Conservation (phyloP, 305 asterid species). For the Fraxinus greggii region DNA sequence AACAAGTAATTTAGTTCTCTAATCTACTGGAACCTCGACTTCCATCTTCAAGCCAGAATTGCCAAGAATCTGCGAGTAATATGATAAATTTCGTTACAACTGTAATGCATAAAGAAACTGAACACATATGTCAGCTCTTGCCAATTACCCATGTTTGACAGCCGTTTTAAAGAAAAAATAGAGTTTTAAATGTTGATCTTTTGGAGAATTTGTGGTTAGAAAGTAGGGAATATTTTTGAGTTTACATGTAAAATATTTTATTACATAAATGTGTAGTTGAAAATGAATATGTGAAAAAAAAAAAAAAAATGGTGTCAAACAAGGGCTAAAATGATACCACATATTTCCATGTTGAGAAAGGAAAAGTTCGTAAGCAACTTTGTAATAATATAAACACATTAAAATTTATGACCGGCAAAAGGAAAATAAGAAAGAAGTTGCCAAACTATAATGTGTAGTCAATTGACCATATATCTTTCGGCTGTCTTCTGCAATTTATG, state of each 20-base stretch:
- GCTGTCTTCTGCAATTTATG: neutral
- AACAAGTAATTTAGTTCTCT: slow-evolving; percentile 19
- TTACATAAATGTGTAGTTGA: too few species aligned
- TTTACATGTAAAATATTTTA: too few species aligned
- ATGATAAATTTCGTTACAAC: neutral
- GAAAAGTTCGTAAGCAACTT: neutral
- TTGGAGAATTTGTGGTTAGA: too few species aligned
- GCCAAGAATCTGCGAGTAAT: slow-evolving; percentile 52
- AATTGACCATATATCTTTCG: neutral
- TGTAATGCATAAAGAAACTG: neutral
- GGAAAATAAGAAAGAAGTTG: neutral
- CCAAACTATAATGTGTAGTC: neutral
- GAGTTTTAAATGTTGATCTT: too few species aligned
- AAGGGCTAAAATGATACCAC: neutral
- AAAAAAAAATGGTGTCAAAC: too few species aligned
- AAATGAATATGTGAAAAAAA: too few species aligned
- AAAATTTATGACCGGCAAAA: neutral
- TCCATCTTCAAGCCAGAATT: slow-evolving; percentile 63
- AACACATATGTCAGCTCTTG: neutral
- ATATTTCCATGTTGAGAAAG: neutral
- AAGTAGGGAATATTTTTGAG: too few species aligned
- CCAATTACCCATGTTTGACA: too few species aligned
- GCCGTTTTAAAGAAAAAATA: too few species aligned
- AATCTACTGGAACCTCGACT: slow-evolving; percentile 80
- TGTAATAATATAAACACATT: neutral